Evolutionary conservation across 352 stramenopile species (phyloP), one percentile per base, ranked within the genome.

Genomic region (Globisporangium orthogonon): DNA sequence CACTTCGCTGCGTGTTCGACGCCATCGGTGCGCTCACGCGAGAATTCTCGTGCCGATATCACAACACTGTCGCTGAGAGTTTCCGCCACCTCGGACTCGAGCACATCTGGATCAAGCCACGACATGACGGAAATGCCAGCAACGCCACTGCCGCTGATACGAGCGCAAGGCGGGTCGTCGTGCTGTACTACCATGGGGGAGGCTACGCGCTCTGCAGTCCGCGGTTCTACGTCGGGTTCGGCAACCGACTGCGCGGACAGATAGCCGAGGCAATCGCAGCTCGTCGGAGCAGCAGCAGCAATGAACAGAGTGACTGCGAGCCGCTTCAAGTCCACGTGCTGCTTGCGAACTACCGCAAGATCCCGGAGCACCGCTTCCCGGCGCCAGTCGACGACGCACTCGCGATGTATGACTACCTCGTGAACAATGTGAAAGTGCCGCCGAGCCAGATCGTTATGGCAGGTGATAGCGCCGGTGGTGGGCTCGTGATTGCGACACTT

Each of bases 101-200:
- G 40, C 75, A 86, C 37, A 18, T 86, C n/a, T 83, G 75, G 73
- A 47, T 86, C 13, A 72, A 50, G 46, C 41, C 1, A 40, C 15
- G 0, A 28, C 39, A 31, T 41, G 60, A 1, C 15, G 37, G 23
- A 41, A 13, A 7, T 13, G 29, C 14, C 15, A 44, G 44, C 41
- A 0, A 37, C 23, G 0, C 11, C 40, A n/a, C n/a, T n/a, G 35
- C 43, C 58, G 3, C 15, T 45, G 29, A 28, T 3, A 18, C 2
- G 7, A 45, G 4, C 23, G 40, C 7, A 13, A 14, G n/a, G 29
- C 14, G 30, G 35, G 47, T 73, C 2, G 68, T 81, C 17, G 65
- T 87, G 44, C 65, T 87, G 18, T 86, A 74, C 56, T 77, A 63
- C 60, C 74, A 87, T 53, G 77, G 77, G 43, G 77, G 74, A 2